Base-by-base conservation (phyloP, 495 filamentous ascomycete species). In the Parathielavia hyrcaniae region DNA sequence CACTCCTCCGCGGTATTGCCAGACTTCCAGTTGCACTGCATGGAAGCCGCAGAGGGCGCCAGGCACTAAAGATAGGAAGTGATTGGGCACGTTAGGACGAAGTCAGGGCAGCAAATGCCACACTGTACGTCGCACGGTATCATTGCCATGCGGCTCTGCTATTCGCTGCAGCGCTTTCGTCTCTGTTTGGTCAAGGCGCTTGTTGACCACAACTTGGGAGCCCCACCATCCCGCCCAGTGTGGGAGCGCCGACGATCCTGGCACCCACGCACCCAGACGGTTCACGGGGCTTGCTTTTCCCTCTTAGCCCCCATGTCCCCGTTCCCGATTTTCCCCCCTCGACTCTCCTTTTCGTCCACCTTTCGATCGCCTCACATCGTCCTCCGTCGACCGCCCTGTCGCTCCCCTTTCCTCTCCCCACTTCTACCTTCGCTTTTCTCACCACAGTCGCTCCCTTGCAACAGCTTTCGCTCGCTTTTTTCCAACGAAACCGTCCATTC, bases 371-470 rank as follows among this genome's bases (percentile, higher is more conserved):
- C 67, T 52, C 66, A 60, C 65, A 61, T 35, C 66, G 68, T 69
- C 63, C 59, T 58, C 65, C 61, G 52, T 64, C 63, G 61, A 67
- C 64, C 51, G 40, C 50, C 53, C 49, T 16, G 61, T 56, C 64
- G 54, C 62, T 61, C 64, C 65, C 61, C 55, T 64, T 64, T 57
- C 40, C 55, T 54, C 60, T 67, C 61, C 60, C 64, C 63, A 50
- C 62, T 65, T 69, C 55, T 65, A 49, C 62, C 66, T 68, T 70
- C 59, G 59, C 64, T 70, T 70, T 68, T 65, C 69, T 71, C 67
- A 69, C 69, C 69, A 69, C 65, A 71, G 71, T 74, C 71, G 64
- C 68, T 74, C 71, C 59, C 70, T 74, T 71, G 64, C 58, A 73
- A 65, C 60, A 67, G 51, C 58, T n/a, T n/a, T n/a, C 51, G 60